A percentile compares a stretch with the other conserved stretches of the same genome.
Conservation (phyloP, 768 basidiomycete species). For the Lanmaoa rubissima region DNA sequence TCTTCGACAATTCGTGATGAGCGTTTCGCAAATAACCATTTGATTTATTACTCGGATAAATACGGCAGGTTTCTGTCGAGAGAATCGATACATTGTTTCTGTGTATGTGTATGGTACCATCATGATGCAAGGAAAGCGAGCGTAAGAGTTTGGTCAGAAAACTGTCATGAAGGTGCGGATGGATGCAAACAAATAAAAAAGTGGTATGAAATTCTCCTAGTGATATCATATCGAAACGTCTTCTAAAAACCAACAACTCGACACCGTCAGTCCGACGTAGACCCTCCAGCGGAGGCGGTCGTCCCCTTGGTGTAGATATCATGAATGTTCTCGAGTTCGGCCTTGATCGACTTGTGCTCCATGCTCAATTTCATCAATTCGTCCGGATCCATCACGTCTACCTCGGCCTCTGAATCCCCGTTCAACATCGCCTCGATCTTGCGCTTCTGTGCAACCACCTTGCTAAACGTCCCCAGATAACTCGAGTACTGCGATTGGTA, state of each 20-base stretch:
- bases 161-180: background rate
- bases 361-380: constrained; percentile 45
- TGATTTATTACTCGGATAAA: background rate
- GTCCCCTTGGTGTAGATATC: constrained; percentile 34
- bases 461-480: constrained; percentile 48
- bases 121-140: background rate
- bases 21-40: background rate
- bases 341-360: constrained; percentile 46
- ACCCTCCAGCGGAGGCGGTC: background rate
- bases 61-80: background rate
- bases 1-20: too few species aligned
- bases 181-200: background rate
- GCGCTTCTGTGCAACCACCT: constrained; percentile 48
- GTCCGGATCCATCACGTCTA: constrained; percentile 52
- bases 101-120: background rate
- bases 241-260: background rate
- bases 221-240: background rate
- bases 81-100: background rate
- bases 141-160: background rate
- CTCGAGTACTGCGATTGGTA: constrained; percentile 53
- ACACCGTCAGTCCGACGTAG: constrained; percentile 13
- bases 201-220: background rate
- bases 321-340: constrained; percentile 53
- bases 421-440: constrained; percentile 54
- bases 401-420: constrained; percentile 54